phyloP scores from a whole-genome alignment of 2,329 filamentous ascomycete species.

The Helminthosporium solani region DNA sequence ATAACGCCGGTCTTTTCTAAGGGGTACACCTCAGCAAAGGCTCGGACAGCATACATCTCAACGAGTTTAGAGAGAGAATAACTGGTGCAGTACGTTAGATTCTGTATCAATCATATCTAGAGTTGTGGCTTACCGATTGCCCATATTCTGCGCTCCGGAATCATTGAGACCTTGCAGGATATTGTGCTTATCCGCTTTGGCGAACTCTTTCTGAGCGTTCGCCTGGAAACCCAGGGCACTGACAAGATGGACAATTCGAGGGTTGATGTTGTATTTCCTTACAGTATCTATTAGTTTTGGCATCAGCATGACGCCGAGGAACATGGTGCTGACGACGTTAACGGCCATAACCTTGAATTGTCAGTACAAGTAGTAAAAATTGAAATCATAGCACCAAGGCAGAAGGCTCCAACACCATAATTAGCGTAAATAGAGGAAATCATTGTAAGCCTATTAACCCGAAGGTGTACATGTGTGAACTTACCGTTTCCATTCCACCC shows the following conservation, averaged over 20 bases:
- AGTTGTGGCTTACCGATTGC: constrained; percentile 1
- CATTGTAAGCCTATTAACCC: too few species aligned
- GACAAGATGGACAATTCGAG: constrained; percentile 20
- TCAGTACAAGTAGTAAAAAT: too few species aligned
- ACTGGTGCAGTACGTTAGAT: neutral
- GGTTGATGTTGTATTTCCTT: constrained; percentile 2
- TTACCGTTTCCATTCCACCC: constrained; percentile 20
- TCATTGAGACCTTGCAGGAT: constrained; percentile 6
- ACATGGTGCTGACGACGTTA: constrained; percentile 38
- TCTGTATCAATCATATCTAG: neutral
- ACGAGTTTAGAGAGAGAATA: constrained; percentile 14
- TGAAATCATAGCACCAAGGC: too few species aligned
- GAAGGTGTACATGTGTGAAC: too few species aligned
- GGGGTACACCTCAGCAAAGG: constrained; percentile 8
- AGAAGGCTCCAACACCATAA: too few species aligned
- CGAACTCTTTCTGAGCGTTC: constrained; percentile 7
- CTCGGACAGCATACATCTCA: constrained; percentile 9
- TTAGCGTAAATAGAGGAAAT: too few species aligned
- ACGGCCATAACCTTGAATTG: constrained; percentile 22
- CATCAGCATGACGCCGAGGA: constrained; percentile 29
- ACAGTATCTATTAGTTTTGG: constrained; percentile 16
- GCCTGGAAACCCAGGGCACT: constrained; percentile 11
- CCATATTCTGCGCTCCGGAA: constrained; percentile 2
- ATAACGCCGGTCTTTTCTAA: constrained; percentile 22
- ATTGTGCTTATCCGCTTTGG: constrained; percentile 3